phyloP scores from a whole-genome alignment of 2,329 filamentous ascomycete species.

The Macrophomina phaseolina region DNA sequence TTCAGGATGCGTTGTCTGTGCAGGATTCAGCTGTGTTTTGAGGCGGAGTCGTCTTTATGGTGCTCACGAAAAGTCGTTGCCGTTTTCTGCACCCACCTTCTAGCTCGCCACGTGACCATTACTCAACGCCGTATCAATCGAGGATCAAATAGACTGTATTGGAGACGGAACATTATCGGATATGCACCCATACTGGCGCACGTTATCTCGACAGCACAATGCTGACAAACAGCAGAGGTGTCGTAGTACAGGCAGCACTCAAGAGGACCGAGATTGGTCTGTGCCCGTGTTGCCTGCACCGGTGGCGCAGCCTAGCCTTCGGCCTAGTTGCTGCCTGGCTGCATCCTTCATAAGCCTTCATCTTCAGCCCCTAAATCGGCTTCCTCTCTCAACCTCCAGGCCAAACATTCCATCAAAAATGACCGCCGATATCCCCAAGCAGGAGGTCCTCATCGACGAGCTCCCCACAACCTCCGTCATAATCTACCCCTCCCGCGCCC shows the following conservation, averaged over 20 bases:
- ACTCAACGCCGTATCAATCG: too few species aligned
- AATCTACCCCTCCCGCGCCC: slow-evolving; percentile 66
- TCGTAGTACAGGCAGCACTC: background rate
- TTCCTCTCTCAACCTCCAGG: background rate
- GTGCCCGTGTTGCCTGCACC: slow-evolving; percentile 7
- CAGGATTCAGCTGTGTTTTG: too few species aligned
- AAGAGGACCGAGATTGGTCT: background rate
- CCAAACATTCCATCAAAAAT: slow-evolving; percentile 12
- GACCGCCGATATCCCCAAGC: slow-evolving; percentile 26
- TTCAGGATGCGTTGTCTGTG: too few species aligned
- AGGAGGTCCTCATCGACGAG: slow-evolving; percentile 52
- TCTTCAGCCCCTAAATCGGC: background rate
- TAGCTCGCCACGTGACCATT: too few species aligned
- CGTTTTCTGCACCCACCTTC: too few species aligned
- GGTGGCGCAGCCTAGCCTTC: slow-evolving; percentile 6
- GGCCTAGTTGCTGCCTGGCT: slow-evolving; percentile 13
- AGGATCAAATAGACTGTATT: too few species aligned
- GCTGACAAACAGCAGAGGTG: background rate
- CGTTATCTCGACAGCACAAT: background rate
- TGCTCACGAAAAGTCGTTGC: too few species aligned
- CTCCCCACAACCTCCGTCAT: slow-evolving; percentile 66
- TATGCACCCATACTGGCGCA: too few species aligned
- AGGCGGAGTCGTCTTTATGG: too few species aligned
- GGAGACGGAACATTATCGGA: too few species aligned
- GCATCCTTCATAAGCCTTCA: slow-evolving; percentile 9